phyloP scores from a whole-genome alignment of 179 eudicot genomes.

The Patellifolia procumbens region DNA sequence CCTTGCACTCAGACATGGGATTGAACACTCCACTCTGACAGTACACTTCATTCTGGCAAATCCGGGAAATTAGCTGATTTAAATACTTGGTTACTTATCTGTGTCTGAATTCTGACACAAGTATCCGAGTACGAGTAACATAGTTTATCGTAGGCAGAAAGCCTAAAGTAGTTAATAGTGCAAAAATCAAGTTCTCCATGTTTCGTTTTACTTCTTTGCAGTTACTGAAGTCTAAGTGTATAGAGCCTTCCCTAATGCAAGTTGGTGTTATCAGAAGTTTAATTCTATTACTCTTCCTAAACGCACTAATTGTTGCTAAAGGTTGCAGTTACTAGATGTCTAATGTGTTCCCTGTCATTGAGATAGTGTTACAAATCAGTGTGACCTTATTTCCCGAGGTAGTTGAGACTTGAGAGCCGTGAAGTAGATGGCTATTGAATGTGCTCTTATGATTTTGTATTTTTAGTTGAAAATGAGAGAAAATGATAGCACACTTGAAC shows the following conservation, averaged over 20 bases:
- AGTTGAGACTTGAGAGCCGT: conserved; percentile 18
- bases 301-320: conserved; percentile 1
- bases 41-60: too few relatives aligned
- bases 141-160: too few relatives aligned
- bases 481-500: conserved; percentile 22
- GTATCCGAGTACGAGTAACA: too few relatives aligned
- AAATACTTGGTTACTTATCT: too few relatives aligned
- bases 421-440: background rate
- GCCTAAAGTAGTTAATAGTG: background rate
- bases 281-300: background rate
- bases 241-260: background rate
- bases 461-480: conserved; percentile 23
- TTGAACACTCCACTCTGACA: too few relatives aligned
- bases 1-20: too few relatives aligned
- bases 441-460: conserved; percentile 2
- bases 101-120: too few relatives aligned
- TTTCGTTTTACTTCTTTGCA: background rate
- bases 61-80: too few relatives aligned
- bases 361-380: background rate
- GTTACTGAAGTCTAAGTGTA: background rate
- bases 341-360: background rate
- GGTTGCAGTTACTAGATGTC: conserved; percentile 7
- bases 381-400: conserved; percentile 18
- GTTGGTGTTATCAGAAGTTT: too few relatives aligned
- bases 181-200: background rate